Percentiles rank a stretch among this genome's conserved stretches.
These are phyloP conservation scores for Linaria vulgaris DNA, from an alignment of 257 asterid species.

Conservation along the genomic window DNA sequence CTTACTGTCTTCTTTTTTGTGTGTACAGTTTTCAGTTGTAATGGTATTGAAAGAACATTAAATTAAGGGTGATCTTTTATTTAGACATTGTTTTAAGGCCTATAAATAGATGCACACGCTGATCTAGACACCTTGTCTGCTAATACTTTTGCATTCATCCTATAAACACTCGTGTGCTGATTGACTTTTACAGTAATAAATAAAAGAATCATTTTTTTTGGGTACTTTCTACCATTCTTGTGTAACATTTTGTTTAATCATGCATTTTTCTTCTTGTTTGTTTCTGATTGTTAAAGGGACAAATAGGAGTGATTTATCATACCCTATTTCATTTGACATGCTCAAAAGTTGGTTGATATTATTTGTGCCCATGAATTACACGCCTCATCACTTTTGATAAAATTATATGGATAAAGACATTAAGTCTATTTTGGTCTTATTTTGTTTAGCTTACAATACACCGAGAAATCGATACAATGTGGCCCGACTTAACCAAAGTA, in stretches of 20 bases:
- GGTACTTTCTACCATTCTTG: neutral
- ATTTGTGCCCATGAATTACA: too few species aligned
- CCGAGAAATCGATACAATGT: too few species aligned
- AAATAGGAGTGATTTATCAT: neutral
- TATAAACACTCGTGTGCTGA: conserved; percentile 43
- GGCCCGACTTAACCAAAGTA: too few species aligned
- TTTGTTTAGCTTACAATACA: too few species aligned
- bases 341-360: too few species aligned
- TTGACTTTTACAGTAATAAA: conserved; percentile 42
- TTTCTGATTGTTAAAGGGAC: neutral
- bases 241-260: neutral
- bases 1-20: neutral
- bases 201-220: conserved; percentile 6
- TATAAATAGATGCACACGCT: conserved; percentile 32
- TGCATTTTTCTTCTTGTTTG: conserved; percentile 11
- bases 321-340: neutral
- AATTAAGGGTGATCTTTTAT: conserved; percentile 27
- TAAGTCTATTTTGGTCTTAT: too few species aligned
- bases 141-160: conserved; percentile 28
- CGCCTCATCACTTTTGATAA: too few species aligned
- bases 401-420: too few species aligned
- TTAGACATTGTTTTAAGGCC: conserved; percentile 18
- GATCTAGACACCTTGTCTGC: conserved; percentile 47
- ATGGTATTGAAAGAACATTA: conserved; percentile 24
- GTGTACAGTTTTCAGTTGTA: conserved; percentile 4